Evolutionary conservation across 768 basidiomycete species (phyloP), one percentile per base, ranked within the genome.

Genomic region (Podaxis carcinomalis): DNA sequence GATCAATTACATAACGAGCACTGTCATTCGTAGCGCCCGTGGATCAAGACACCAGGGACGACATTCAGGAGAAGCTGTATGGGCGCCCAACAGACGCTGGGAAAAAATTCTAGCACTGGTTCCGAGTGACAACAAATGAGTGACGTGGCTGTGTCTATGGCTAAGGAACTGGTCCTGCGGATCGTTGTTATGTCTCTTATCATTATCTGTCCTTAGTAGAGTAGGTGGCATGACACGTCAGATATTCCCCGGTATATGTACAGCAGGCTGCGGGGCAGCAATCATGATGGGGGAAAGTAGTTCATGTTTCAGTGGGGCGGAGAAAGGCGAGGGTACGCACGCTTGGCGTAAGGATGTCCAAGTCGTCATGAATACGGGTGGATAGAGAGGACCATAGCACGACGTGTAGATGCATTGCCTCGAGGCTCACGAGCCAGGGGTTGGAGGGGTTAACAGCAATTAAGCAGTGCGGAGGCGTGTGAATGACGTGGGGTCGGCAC

Each of bases 401-500:
- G 56, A 46, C 44, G 46, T 51, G 14, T 27, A 57, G 10, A n/a
- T 23, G 57, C 50, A 59, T 39, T 39, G 57, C 57, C 50, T 51
- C 16, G 57, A 59, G 57, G 57, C 50, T 59, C 57, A 27, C 50
- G n/a, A n/a, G 23, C 19, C 13, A 44, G 23, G 13, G 35, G 36
- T 13, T 11, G 27, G 27, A 27, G 47, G 50, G 51, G 23, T 14
- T 52, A 16, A 52, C 40, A 23, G 42, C 37, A 39, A 51, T 9
- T 35, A n/a, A 44, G 50, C 57, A 50, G 57, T 42, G 57, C 49
- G 3, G 28, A 39, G 11, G 21, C 27, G 57, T 42, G 57, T 11
- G 37, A 51, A 7, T 44, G n/a, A 36, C n/a, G 19, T 13, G 21
- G 25, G 36, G 14, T 7, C 49, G 23, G 49, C 51, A 52, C 57